Evolutionary conservation across 1,284 basidiomycete species (phyloP), one percentile per base, ranked within the genome.

Genomic region (Tausonia pullulans): DNA sequence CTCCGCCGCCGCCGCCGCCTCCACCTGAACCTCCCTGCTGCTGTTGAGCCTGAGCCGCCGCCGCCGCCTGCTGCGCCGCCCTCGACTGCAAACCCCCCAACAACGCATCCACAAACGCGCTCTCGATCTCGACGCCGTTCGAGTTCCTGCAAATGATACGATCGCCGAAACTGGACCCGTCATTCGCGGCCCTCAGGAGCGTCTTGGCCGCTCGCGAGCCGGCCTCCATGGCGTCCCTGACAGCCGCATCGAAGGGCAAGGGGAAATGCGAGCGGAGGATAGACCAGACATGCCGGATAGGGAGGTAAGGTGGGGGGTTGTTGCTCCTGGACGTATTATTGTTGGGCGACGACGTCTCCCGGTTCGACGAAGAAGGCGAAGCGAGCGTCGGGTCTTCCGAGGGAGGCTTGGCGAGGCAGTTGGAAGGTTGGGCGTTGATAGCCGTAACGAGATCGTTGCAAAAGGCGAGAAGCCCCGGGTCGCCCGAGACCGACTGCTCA

Each of bases 381-480:
- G 50, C n/a, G 46, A 49, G 16, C 58, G 48, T 7, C 11, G 46
- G 14, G 50, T 60, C 44, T 53, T 56, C 59, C 16, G 59, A 50
- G 45, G 51, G 11, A 27, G 51, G 58, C 14, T 54, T 50, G 45
- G 44, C 44, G 39, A 58, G 46, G 45, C 62, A 64, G 56, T 65
- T 60, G 39, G 64, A 60, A 16, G 59, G 64, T 40, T 53, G 59
- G 49, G 59, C 64, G 43, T 52, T 52, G n/a, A 65, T 50, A n/a
- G 56, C 45, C 3, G 49, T 40, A 39, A 62, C 50, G 39, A 66
- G 51, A 46, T 59, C 57, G 49, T 66, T 62, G 43, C 65, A 66
- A 52, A 66, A 66, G 16, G 65, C 65, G n/a, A 66, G 43, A 14
- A 62, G 56, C 4, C 65, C 65, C n/a, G 65, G 65, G 39, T 66